phyloP scores from a whole-genome alignment of 2,329 filamentous ascomycete species.

The Chrysosporium keratinophilum region DNA sequence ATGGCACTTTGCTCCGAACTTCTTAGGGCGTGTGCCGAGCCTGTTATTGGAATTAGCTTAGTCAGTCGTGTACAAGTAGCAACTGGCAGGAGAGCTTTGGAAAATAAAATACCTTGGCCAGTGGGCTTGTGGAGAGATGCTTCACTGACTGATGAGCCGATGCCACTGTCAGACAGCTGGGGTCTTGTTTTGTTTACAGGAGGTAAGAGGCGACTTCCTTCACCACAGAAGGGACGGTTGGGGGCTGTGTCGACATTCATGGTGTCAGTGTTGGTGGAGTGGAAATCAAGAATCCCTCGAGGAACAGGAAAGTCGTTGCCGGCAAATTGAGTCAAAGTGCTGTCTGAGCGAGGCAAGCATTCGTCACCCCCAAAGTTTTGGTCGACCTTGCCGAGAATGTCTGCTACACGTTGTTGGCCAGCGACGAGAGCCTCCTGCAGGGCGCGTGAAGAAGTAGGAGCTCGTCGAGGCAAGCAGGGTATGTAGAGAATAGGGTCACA shows the following conservation, averaged over 20 bases:
- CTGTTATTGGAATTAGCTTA: neutral
- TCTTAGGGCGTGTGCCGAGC: neutral
- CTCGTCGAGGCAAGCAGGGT: conserved; percentile 49
- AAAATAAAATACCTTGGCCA: conserved; percentile 26
- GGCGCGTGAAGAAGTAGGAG: conserved; percentile 46
- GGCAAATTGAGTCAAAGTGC: conserved; percentile 36
- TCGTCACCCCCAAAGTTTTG: conserved; percentile 39
- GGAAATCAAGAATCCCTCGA: conserved; percentile 48
- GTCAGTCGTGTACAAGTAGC: neutral
- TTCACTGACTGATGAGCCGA: conserved; percentile 70
- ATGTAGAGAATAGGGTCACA: conserved; percentile 36
- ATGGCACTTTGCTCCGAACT: conserved; percentile 40
- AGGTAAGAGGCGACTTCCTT: conserved; percentile 47
- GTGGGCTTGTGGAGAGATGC: conserved; percentile 39
- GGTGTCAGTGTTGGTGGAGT: conserved; percentile 38
- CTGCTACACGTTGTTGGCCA: conserved; percentile 56
- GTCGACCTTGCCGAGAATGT: conserved; percentile 57
- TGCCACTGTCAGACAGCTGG: conserved; percentile 62
- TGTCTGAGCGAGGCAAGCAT: conserved; percentile 28
- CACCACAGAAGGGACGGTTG: conserved; percentile 25
- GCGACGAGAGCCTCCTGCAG: conserved; percentile 63
- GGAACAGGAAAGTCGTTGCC: conserved; percentile 53
- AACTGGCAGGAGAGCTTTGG: conserved; percentile 13
- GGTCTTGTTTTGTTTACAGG: conserved; percentile 40
- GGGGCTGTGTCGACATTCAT: conserved; percentile 24